These are phyloP conservation scores for Pythium brachiatum DNA, from an alignment of 352 stramenopile genomes.

Conservation along the genomic window DNA sequence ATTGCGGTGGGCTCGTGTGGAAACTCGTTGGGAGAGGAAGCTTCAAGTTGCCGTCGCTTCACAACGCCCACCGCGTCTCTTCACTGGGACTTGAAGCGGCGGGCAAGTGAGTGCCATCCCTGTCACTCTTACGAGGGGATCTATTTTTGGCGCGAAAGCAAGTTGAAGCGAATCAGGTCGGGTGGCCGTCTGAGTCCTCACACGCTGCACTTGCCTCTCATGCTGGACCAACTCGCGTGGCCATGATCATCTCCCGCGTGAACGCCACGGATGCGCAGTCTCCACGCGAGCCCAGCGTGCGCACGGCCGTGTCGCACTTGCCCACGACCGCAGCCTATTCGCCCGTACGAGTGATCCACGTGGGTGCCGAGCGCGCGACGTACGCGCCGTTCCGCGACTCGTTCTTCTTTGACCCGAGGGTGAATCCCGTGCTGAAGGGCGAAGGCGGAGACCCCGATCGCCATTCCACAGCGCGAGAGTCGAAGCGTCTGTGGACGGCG, in stretches of 20 bases:
- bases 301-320: constrained; percentile 15
- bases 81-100: constrained; percentile 4
- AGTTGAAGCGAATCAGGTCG: constrained; percentile 11
- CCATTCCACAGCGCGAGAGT: constrained; percentile 36
- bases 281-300: background rate
- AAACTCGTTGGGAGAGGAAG: background rate
- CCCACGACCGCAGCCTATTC: background rate
- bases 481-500: constrained; percentile 48
- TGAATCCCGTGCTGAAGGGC: constrained; percentile 47
- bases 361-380: constrained; percentile 23
- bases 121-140: constrained; percentile 1
- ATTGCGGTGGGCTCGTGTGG: too few relatives aligned
- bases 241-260: constrained; percentile 22
- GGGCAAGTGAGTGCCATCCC: background rate
- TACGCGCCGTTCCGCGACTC: constrained; percentile 64
- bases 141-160: constrained; percentile 13
- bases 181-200: background rate
- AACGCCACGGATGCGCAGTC: background rate
- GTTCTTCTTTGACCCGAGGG: constrained; percentile 54
- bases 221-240: background rate
- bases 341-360: constrained; percentile 13
- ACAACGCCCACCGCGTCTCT: background rate
- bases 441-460: constrained; percentile 35
- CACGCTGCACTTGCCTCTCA: background rate
- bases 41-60: background rate